Evolutionary conservation across 2,329 filamentous ascomycete species (phyloP), one percentile per base, ranked within the genome.

Genomic region (Nannizziopsis barbatae): DNA sequence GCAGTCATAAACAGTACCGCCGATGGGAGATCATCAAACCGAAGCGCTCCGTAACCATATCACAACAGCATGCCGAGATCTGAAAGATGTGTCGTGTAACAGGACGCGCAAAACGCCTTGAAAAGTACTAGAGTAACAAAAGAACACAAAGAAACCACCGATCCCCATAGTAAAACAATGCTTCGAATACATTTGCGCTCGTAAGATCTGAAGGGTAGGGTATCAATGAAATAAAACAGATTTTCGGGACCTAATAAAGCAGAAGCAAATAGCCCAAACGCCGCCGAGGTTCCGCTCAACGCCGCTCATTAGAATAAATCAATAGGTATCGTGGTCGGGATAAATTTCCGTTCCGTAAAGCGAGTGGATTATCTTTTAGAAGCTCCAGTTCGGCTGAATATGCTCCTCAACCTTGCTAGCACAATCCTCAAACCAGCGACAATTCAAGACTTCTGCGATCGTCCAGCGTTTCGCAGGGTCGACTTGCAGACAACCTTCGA

Each of bases 401-500:
- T 47, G 45, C 31, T 47, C 45, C 36, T 47, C 45, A 9, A 47
- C 30, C 22, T 8, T 35, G 12, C 27, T 31, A 22, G 36, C 38
- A 27, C 31, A 47, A 11, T 47, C 45, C 3, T 57, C 56, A 27
- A 83, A 68, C 77, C 79, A 83, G 11, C 65, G 57, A 54, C 73
- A 75, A 17, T 69, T 67, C 33, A 83, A 59, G 15, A 79, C 70
- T 37, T 79, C 71, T 32, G 69, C 67, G 44, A 83, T 72, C 31
- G 70, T 74, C 75, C 75, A 80, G 37, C 80, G 71, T 44, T 68
- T 64, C 36, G 74, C 65, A 30, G 70, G 61, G 46, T 81, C 71
- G 66, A 76, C 71, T 31, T 78, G 70, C 18, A 84, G 65, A 57
- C 80, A 83, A 3, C 77, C 76, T 38, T 68, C 65, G 12, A 83